A percentile compares a stretch with the other conserved stretches of the same genome.
These are phyloP conservation scores for Rhodofomes roseus DNA, from an alignment of 1,284 basidiomycete genomes.

Conservation along the genomic window DNA sequence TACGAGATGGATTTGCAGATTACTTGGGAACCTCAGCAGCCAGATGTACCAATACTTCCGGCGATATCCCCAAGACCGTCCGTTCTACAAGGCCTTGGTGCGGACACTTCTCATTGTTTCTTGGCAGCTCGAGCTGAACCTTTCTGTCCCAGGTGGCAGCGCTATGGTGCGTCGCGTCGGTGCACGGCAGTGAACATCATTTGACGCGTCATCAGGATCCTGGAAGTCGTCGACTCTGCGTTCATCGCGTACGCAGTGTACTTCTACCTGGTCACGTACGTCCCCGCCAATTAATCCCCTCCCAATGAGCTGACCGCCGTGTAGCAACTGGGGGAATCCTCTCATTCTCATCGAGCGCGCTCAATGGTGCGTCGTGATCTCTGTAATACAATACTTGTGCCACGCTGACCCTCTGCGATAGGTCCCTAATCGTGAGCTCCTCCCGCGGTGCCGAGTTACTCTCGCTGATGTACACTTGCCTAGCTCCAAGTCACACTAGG, in stretches of 20 bases:
- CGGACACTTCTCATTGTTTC: conserved; percentile 27
- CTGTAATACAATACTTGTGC: background rate
- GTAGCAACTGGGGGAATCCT: conserved; percentile 46
- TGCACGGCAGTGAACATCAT: background rate
- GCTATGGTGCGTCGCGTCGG: background rate
- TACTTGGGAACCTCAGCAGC: conserved; percentile 47
- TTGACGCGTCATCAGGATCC: conserved; percentile 32
- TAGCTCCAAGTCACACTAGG: conserved; percentile 58
- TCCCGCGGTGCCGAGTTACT: background rate
- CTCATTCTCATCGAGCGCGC: conserved; percentile 33
- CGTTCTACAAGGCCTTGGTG: conserved; percentile 53
- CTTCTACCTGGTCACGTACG: conserved; percentile 37
- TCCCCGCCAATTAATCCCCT: background rate
- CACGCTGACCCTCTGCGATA: conserved; percentile 12
- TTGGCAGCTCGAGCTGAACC: too few relatives aligned
- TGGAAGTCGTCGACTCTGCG: conserved; percentile 50
- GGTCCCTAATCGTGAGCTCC: conserved; percentile 46
- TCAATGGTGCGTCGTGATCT: conserved; percentile 39
- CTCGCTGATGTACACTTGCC: background rate
- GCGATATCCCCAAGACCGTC: conserved; percentile 50
- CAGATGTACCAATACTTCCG: conserved; percentile 54
- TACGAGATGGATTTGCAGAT: conserved; percentile 22
- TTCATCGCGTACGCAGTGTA: conserved; percentile 57
- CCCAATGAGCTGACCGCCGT: background rate
- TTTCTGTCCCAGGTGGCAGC: background rate